Evolutionary conservation across 1,139 yeast species (phyloP).

Genomic region (Magnusiomyces magnusii): DNA sequence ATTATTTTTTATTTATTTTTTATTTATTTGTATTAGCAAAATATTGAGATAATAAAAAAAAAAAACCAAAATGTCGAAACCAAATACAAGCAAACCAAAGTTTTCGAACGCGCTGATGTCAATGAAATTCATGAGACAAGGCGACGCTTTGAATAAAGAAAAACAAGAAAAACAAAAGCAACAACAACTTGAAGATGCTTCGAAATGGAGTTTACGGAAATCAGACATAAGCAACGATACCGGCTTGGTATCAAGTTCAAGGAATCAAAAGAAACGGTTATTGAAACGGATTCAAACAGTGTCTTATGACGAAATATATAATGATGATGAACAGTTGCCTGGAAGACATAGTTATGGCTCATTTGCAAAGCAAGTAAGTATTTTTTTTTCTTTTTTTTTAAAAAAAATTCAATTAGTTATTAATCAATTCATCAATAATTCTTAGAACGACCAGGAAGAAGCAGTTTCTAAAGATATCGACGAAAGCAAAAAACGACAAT

Average conservation of each 20-base stretch:
- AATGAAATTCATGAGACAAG: slow-evolving; percentile 28
- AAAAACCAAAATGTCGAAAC: slow-evolving; percentile 5
- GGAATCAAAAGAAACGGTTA: slow-evolving; percentile 4
- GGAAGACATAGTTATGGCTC: neutral
- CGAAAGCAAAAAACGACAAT: neutral
- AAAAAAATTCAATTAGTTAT: no score
- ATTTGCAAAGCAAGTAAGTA: neutral
- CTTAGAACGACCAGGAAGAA: slow-evolving; percentile 14
- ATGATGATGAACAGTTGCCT: neutral
- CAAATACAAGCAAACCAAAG: slow-evolving; percentile 5
- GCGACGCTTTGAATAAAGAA: slow-evolving; percentile 17
- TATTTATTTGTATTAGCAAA: no score
- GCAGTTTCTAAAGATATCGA: neutral
- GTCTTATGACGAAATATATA: neutral
- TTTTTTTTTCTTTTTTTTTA: neutral
- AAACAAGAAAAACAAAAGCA: slow-evolving; percentile 34
- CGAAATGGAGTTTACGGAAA: slow-evolving; percentile 50
- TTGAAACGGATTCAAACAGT: neutral
- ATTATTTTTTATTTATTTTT: no score
- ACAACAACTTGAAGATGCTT: slow-evolving; percentile 44
- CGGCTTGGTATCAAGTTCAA: neutral
- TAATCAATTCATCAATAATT: neutral
- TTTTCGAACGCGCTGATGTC: slow-evolving; percentile 4
- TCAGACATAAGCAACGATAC: slow-evolving; percentile 7
- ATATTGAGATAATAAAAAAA: neutral